Base-by-base conservation (phyloP, 2,329 filamentous ascomycete species). In the Penicillium italicum region DNA sequence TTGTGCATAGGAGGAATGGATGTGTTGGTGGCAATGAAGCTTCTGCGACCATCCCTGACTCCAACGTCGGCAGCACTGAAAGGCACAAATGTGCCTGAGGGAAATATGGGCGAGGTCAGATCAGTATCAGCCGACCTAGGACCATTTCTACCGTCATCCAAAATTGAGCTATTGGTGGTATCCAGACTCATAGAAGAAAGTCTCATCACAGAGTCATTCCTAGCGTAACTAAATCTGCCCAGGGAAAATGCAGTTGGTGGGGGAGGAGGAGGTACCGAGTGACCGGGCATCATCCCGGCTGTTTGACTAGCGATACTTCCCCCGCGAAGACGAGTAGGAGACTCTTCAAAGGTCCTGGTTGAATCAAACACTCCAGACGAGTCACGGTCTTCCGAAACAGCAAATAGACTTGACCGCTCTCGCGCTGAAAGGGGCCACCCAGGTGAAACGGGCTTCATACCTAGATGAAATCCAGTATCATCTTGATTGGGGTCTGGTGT, bases 51-150 rank as follows among this genome's bases (percentile, higher is more conserved):
- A 38, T 69, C 60, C 53, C 63, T 63, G 6, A 69, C 62, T 12
- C 70, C 72, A 20, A 74, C 71, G 43, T 73, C 72, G 24, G 70
- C 73, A 20, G 71, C 71, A 54, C 71, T 73, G 53, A 65, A 74
- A n/a, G 72, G 71, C 3, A 66, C 65, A 24, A 69, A 74, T 4
- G 66, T 70, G 20, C 69, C 72, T 3, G 69, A 68, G 9, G 72
- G 65, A 36, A 72, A 61, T 11, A 58, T 63, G 12, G 71, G 70
- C 1, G 71, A 72, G 37, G 62, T 64, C 18, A 70, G 55, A 6
- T 68, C 66, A 24, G 63, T 63, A 10, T 72, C 70, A 7, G 60
- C 56, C 2, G 65, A 69, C n/a, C 59, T 56, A 6, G 66, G 67
- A 24, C 62, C 62, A 36, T 64, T 63, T 48, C 60, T 57, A 38